Conservation (phyloP, 495 filamentous ascomycete genomes). For the Alectoria sarmentosa region DNA sequence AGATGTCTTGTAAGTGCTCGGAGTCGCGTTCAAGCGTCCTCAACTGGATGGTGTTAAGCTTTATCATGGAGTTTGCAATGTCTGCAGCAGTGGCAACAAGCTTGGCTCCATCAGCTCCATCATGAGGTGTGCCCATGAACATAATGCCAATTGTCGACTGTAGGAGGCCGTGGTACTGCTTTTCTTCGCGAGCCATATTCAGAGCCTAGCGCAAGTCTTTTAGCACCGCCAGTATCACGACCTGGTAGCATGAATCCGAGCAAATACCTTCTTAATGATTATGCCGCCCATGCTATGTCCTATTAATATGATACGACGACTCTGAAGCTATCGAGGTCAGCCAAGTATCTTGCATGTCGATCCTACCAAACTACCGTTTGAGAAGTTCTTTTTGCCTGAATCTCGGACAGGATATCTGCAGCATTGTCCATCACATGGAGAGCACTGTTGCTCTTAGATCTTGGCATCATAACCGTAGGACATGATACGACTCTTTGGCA, state of each 20-base stretch:
- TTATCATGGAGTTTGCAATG: constrained; percentile 1
- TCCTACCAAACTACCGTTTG: neutral
- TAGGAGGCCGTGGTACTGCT: neutral
- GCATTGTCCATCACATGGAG: neutral
- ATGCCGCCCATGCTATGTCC: constrained; percentile 5
- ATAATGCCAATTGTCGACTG: constrained; percentile 2
- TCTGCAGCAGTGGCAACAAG: neutral
- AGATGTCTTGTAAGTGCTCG: neutral
- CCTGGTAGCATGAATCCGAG: neutral
- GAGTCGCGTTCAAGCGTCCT: constrained; percentile 1
- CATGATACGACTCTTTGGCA: constrained; percentile 7
- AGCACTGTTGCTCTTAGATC: neutral
- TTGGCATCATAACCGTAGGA: constrained; percentile 11
- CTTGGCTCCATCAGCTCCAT: constrained; percentile 9
- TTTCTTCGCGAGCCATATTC: neutral
- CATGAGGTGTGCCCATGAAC: constrained; percentile 16
- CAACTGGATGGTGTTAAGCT: neutral
- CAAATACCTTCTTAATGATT: constrained; percentile 6
- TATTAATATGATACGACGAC: neutral
- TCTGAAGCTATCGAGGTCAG: neutral
- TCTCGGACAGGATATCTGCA: neutral
- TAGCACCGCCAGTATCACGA: too few species aligned
- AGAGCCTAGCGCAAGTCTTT: neutral
- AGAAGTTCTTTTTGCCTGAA: neutral
- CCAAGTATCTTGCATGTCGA: neutral